Percentiles rank a stretch among this genome's conserved stretches.
Conservation (phyloP, 2,329 filamentous ascomycete species). For the Trichoderma semiorbis region DNA sequence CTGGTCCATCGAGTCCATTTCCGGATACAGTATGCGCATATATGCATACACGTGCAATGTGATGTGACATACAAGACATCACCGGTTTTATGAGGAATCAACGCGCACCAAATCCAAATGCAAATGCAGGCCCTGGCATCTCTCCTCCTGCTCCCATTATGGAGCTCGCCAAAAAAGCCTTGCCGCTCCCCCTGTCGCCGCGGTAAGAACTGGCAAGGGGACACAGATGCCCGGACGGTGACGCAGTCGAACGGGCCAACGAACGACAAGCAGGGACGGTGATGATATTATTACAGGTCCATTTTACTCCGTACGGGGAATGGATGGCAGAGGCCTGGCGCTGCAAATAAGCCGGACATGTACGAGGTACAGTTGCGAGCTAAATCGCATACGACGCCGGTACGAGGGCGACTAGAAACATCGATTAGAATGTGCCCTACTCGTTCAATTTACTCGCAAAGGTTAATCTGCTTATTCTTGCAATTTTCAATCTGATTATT, state of each 20-base stretch:
- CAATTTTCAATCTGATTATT: background rate
- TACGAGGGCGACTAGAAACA: background rate
- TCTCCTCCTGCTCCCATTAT: background rate
- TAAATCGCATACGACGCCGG: background rate
- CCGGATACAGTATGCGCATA: background rate
- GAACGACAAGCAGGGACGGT: background rate
- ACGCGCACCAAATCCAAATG: background rate
- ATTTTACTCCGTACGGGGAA: background rate
- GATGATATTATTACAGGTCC: background rate
- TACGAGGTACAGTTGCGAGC: background rate
- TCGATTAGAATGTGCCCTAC: background rate
- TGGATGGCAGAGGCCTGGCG: background rate
- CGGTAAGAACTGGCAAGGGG: slow-evolving; percentile 9
- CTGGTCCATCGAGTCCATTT: background rate
- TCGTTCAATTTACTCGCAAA: background rate
- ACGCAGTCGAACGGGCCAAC: background rate
- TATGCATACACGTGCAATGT: background rate
- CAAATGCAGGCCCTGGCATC: background rate
- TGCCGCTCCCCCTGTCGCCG: slow-evolving; percentile 5
- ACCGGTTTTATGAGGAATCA: background rate
- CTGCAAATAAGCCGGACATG: slow-evolving; percentile 5
- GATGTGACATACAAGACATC: background rate
- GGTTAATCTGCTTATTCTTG: background rate
- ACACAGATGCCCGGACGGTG: background rate
- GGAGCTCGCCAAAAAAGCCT: slow-evolving; percentile 1